Evolutionary conservation across 495 filamentous ascomycete genomes (phyloP), one percentile per base, ranked within the genome.

Genomic region (Glutinoglossum americanum): DNA sequence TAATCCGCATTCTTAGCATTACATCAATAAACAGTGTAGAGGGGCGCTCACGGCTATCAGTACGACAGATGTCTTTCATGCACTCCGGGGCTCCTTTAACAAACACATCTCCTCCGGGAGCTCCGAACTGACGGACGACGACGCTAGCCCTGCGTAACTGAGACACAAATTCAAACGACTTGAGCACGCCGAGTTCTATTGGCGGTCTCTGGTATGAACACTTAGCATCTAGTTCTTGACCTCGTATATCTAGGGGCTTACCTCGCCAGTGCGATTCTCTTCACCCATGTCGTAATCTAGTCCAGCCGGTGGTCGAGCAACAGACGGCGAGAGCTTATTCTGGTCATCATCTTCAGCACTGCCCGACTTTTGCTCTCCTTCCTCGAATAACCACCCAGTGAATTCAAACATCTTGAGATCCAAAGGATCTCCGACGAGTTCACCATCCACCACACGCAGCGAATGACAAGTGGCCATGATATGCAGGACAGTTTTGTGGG

Each of bases 321-420:
- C 81, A 0, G 93, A 87, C 21, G 87, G 90, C 1, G 80, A 78
- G 23, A 85, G 70, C 56, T 78, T 75, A 62, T 83, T 69, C 66
- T 86, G 72, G 63, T 85, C 74, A 60, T 87, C 74, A 58, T 84
- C 75, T 56, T 85, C 73, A 51, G 66, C 63, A 63, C 73, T 71
- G 64, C 76, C 71, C 30, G 72, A 66, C 27, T 73, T 72, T 61
- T 83, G 76, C 37, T 77, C 82, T 3, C 88, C 85, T 71, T 99
- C 92, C 65, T 94, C 82, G 62, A 83, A 99, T 1, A 80, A 77
- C 93, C 93, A 99, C 6, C 79, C 78, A 0, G 93, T 99, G 63
- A 95, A 99, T 63, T 94, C 82, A 65, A 99, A 99, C 93, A 99
- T 99, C 65, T 97, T 97, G 49, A 96, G 71, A 68, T 99, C 93